Base-by-base conservation (phyloP, 352 stramenopile species). In the Thraustochytrium sp. region DNA sequence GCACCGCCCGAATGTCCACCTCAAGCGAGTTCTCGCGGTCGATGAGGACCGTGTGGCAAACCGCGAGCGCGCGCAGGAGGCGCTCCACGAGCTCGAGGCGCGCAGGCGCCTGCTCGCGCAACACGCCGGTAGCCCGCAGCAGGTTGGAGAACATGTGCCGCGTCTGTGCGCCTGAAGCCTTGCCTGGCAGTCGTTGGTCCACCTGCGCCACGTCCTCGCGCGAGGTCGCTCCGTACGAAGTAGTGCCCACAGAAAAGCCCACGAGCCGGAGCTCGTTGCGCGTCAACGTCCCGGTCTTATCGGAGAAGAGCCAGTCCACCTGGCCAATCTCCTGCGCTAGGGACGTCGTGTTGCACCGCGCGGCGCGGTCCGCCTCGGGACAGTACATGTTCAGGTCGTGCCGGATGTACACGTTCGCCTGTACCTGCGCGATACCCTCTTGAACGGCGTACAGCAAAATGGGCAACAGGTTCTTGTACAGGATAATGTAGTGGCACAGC, bases 251-350 rank as follows among this genome's bases (percentile, higher is more conserved):
- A 37, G 92, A 95, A 86, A 93, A 98, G 75, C 96, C 95, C 61
- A 97, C 96, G 86, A 99, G 98, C 85, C 97, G 91, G 94, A 98
- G 98, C 37, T 97, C 90, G 86, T 98, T 98, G 76, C 93, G 94
- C 59, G 95, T 98, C n/a, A 98, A 84, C 8, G 95, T 98, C 13
- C 95, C 95, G 13, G 94, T 98, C 87, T 98, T 98, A 86, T 98
- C 94, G 42, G 87, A 93, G 74, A 97, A 97, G 36, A 97, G 93
- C 85, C 96, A 95, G 84, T 89, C 92, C 34, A 97, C 92, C 87
- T 97, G 93, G 2, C 93, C 93, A 3, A 97, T 86, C 80, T 96
- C 92, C 86, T 97, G 93, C 85, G 94, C 96, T 21, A 97, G 88
- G 40, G 90, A 93, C 91, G 96, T 97, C 0, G 93, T 96, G 23